Percentiles rank a stretch among this genome's conserved stretches.
Evolutionary conservation across 768 basidiomycete genomes (phyloP).

Genomic region (Lactarius pseudohatsudake): DNA sequence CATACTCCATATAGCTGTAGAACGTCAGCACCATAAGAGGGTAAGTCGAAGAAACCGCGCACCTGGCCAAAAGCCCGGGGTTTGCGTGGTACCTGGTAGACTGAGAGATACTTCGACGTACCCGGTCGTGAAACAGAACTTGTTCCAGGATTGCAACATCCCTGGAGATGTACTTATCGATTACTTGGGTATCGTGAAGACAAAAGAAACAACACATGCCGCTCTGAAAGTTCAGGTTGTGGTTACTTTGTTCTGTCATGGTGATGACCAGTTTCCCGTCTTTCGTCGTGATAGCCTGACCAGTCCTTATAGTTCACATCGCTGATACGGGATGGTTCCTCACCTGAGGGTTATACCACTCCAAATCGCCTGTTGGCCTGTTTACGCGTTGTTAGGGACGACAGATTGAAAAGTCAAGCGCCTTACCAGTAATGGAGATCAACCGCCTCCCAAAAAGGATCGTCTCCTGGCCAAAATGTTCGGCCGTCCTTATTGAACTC

Average conservation of each 20-base stretch:
- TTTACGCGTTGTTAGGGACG: conserved; percentile 11
- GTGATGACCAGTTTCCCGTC: conserved; percentile 82
- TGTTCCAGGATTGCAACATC: conserved; percentile 88
- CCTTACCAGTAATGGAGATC: conserved; percentile 80
- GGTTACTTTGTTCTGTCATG: conserved; percentile 62
- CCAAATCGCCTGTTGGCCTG: conserved; percentile 69
- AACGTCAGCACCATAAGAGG: conserved; percentile 9
- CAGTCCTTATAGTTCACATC: conserved; percentile 17
- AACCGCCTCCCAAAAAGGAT: conserved; percentile 82
- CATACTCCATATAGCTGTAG: conserved; percentile 67
- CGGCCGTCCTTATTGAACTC: conserved; percentile 75
- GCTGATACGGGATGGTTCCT: conserved; percentile 27
- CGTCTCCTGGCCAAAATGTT: conserved; percentile 81
- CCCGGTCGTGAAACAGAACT: conserved; percentile 91
- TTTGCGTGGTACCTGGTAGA: conserved; percentile 59
- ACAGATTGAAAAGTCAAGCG: background rate
- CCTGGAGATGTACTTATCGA: conserved; percentile 5
- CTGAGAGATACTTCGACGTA: conserved; percentile 84
- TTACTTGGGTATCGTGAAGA: background rate
- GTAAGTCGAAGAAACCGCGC: conserved; percentile 32
- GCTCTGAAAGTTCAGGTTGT: conserved; percentile 83
- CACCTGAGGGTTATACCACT: conserved; percentile 82
- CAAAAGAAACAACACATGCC: conserved; percentile 46
- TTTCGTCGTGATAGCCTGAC: conserved; percentile 65
- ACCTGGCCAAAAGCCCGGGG: conserved; percentile 88